Conservation (phyloP, 306 rosid species). For the apple (Malus domestica) region DNA sequence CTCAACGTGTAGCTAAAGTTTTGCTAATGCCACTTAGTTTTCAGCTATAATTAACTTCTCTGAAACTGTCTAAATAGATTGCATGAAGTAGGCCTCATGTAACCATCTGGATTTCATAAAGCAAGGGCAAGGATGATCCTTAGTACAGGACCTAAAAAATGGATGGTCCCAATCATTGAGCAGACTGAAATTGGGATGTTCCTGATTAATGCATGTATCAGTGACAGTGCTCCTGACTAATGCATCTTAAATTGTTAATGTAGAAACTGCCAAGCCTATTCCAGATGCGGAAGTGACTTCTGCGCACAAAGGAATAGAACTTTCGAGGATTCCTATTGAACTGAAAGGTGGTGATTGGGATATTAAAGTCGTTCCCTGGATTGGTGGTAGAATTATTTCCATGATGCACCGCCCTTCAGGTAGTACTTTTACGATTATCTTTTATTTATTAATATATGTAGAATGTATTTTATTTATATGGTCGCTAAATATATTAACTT, state of each 20-base stretch:
- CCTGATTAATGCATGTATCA: neutral
- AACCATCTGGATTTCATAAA: neutral
- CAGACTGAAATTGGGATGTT: neutral
- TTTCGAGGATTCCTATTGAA: slow-evolving; percentile 64
- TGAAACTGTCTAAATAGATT: neutral
- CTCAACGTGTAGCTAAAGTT: neutral
- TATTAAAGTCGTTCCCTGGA: slow-evolving; percentile 82
- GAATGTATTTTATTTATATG: neutral
- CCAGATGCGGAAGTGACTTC: slow-evolving; percentile 59
- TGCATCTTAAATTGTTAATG: slow-evolving; percentile 3
- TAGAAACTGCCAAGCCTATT: slow-evolving; percentile 62
- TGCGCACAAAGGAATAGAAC: slow-evolving; percentile 53
- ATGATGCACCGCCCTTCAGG: slow-evolving; percentile 83
- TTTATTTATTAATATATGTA: neutral
- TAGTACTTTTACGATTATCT: slow-evolving; percentile 16
- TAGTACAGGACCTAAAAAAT: neutral
- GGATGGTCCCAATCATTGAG: neutral
- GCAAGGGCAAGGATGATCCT: neutral
- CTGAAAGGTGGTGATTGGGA: slow-evolving; percentile 65
- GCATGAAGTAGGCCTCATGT: neutral
- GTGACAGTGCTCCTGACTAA: slow-evolving; percentile 10
- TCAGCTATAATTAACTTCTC: neutral
- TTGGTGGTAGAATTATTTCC: slow-evolving; percentile 89
- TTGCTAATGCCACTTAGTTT: neutral
- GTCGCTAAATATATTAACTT: neutral